Conservation (phyloP, 78 protist species). For the Planoprotostelium fungivorum region DNA sequence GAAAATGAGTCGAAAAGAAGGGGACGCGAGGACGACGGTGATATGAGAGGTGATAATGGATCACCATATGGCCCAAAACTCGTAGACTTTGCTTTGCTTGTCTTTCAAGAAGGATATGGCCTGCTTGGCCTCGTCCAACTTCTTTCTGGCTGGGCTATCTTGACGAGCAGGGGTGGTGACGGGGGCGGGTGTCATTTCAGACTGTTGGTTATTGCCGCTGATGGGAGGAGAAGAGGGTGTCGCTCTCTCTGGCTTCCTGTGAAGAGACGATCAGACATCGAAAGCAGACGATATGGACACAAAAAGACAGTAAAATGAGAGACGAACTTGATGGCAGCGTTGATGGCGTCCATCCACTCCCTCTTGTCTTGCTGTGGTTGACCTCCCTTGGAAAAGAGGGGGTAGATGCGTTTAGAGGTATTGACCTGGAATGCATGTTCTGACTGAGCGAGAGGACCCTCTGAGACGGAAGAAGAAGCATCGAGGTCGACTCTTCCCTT, state of each 20-base stretch:
- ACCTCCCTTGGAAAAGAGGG: neutral
- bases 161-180: neutral
- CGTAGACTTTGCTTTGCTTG: constrained; percentile 8
- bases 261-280: neutral
- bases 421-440: neutral
- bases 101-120: constrained; percentile 15
- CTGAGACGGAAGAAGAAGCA: neutral
- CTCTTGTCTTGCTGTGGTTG: neutral
- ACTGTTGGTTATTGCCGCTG: neutral
- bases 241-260: neutral
- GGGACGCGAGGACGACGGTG: neutral
- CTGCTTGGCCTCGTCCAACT: neutral
- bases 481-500: neutral
- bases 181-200: neutral
- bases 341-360: neutral
- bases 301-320: neutral
- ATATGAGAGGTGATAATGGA: neutral
- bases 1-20: neutral
- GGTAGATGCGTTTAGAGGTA: neutral
- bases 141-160: neutral
- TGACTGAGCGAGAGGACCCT: neutral
- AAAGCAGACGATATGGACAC: neutral
- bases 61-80: constrained; percentile 12
- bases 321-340: neutral
- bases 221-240: neutral